Percentiles rank a stretch among this genome's conserved stretches.
Conservation (phyloP, 108 stramenopile genomes). For the Nitzschia sp. region DNA sequence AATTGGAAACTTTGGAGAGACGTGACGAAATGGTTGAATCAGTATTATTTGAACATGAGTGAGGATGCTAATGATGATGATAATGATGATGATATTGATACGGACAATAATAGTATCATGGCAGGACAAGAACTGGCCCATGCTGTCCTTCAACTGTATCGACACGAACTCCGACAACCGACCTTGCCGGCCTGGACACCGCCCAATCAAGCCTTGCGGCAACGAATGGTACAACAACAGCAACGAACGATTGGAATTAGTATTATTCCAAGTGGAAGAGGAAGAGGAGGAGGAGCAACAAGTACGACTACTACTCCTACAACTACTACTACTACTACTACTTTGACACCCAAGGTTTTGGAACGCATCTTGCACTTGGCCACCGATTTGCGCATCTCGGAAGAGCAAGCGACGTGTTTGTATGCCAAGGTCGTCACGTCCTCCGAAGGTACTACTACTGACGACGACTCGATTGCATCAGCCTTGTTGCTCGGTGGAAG, state of each 20-base stretch:
- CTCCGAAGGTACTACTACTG: background rate
- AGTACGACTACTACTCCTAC: too few relatives aligned
- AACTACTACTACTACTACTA: slow-evolving; percentile 12
- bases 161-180: background rate
- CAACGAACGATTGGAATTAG: slow-evolving; percentile 29
- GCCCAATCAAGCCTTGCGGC: slow-evolving; percentile 34
- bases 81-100: too few relatives aligned
- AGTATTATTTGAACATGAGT: too few relatives aligned
- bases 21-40: too few relatives aligned
- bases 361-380: slow-evolving; percentile 46
- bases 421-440: slow-evolving; percentile 38
- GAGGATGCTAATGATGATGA: too few relatives aligned
- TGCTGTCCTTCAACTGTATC: slow-evolving; percentile 1
- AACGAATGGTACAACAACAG: slow-evolving; percentile 31
- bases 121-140: slow-evolving; percentile 40
- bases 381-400: slow-evolving; percentile 56
- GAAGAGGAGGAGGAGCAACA: background rate
- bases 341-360: slow-evolving; percentile 46
- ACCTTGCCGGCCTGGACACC: slow-evolving; percentile 17
- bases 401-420: slow-evolving; percentile 49
- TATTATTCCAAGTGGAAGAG: background rate
- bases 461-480: slow-evolving; percentile 4
- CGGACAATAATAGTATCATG: background rate
- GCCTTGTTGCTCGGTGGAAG: background rate
- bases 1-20: background rate